Evolutionary conservation across 768 basidiomycete species (phyloP), one percentile per base, ranked within the genome.

Genomic region (Mycena polygramma): DNA sequence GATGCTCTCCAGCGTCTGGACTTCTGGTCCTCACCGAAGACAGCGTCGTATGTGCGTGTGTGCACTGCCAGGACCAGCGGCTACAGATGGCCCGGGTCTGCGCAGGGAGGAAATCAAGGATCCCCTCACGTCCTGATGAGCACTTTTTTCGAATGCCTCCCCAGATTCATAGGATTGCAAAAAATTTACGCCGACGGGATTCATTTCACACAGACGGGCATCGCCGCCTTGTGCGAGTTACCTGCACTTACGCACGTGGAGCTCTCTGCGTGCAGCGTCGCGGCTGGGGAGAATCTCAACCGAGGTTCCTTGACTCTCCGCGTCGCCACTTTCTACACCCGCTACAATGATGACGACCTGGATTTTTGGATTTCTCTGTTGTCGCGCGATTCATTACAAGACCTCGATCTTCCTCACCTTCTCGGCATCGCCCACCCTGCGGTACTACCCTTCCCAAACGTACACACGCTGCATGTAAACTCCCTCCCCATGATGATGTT

Each of bases 141-240:
- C 43, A 5, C 41, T 4, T 39, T 39, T 24, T 58, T 58, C 57
- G 41, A 45, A 43, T 24, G 41, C 24, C 57, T 58, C 20, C 43
- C 43, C 41, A 0, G 6, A 15, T 58, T 58, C 43, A 45, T 41
- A 0, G 43, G 57, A 1, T 19, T 58, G 15, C 22, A 43, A 7
- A 22, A 14, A 9, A 17, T 58, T 0, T 19, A 58, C 14, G 24
- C 43, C 14, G 22, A 4, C 10, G 7, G 15, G 1, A 15, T 58
- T 17, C 41, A 45, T 6, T 61, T 61, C 60, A 61, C 60, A 8
- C 60, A 61, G 46, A 61, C 22, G 3, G 60, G 46, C n/a, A n/a
- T 61, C 26, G 45, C 17, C 9, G 22, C 36, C 60, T 39, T 61
- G 60, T 61, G 60, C 35, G 35, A 17, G 20, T 46, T 61, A 30